These are phyloP conservation scores for Porogramme epimiltina DNA, from an alignment of 1,284 basidiomycete genomes.

Conservation along the genomic window DNA sequence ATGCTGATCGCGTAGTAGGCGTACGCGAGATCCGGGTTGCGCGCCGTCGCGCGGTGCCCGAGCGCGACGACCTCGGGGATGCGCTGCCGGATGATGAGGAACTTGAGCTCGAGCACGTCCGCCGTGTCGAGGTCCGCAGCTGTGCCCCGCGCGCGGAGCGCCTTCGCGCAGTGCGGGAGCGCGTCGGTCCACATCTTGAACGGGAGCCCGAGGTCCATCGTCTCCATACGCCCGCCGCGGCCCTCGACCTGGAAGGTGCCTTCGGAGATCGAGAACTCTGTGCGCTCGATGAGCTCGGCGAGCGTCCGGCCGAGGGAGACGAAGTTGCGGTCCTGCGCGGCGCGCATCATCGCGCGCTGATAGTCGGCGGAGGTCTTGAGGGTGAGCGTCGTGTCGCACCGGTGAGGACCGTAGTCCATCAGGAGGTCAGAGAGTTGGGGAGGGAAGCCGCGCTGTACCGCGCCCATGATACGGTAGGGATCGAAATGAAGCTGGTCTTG, in stretches of 20 bases:
- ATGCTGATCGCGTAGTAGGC: constrained; percentile 56
- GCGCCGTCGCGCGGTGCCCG: constrained; percentile 46
- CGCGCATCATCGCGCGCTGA: constrained; percentile 52
- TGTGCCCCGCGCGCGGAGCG: constrained; percentile 44
- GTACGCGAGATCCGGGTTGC: constrained; percentile 57
- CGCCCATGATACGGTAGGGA: constrained; percentile 42
- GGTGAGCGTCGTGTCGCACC: constrained; percentile 48
- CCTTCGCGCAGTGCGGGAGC: constrained; percentile 54
- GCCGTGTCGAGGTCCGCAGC: constrained; percentile 47
- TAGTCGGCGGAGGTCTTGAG: constrained; percentile 43
- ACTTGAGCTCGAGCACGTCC: constrained; percentile 64
- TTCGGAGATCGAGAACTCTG: constrained; percentile 60
- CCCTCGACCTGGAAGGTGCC: constrained; percentile 52
- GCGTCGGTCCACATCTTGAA: constrained; percentile 59
- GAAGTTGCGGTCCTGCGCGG: constrained; percentile 48
- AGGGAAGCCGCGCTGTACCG: constrained; percentile 44
- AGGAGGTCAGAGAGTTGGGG: constrained; percentile 46
- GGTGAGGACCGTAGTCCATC: constrained; percentile 47
- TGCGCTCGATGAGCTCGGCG: constrained; percentile 50
- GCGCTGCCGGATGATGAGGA: constrained; percentile 45
- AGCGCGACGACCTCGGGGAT: constrained; percentile 45
- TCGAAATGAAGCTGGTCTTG: constrained; percentile 46
- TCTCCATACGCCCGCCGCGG: constrained; percentile 38
- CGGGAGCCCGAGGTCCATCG: constrained; percentile 50
- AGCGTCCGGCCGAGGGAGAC: constrained; percentile 51